These are phyloP conservation scores for Penicillium nucicola DNA, from an alignment of 495 filamentous ascomycete species.

Conservation along the genomic window DNA sequence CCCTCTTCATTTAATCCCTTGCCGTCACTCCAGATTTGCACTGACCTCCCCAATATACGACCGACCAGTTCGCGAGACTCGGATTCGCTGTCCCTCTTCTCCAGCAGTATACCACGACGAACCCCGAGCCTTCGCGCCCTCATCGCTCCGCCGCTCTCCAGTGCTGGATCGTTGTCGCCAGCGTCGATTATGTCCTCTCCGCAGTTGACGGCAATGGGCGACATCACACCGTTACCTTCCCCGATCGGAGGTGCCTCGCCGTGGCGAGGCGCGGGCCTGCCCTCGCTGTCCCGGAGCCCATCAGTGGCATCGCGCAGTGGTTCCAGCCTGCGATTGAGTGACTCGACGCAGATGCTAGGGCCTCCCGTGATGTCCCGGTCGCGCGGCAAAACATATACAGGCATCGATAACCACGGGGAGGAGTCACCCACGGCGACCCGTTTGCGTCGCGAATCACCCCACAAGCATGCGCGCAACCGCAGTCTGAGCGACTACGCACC, in stretches of 20 bases:
- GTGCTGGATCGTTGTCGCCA: slow-evolving; percentile 56
- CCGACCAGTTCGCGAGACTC: slow-evolving; percentile 30
- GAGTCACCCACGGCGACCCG: slow-evolving; percentile 31
- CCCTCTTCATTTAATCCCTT: slow-evolving; percentile 18
- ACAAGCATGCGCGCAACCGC: slow-evolving; percentile 60
- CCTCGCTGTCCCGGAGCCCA: slow-evolving; percentile 41
- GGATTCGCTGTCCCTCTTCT: slow-evolving; percentile 36
- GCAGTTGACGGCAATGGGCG: slow-evolving; percentile 74
- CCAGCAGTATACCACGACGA: slow-evolving; percentile 42
- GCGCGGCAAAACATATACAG: slow-evolving; percentile 32
- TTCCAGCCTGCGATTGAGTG: slow-evolving; percentile 39
- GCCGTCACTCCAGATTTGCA: slow-evolving; percentile 42
- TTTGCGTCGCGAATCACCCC: slow-evolving; percentile 26
- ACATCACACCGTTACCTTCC: slow-evolving; percentile 91
- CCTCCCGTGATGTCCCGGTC: slow-evolving; percentile 26
- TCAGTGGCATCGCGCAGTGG: slow-evolving; percentile 36
- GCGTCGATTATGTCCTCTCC: slow-evolving; percentile 63
- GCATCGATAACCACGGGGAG: slow-evolving; percentile 37
- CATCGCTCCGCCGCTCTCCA: slow-evolving; percentile 36
- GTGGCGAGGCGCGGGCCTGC: slow-evolving; percentile 50
- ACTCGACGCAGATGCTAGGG: slow-evolving; percentile 38
- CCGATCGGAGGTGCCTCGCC: slow-evolving; percentile 76
- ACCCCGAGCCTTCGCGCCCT: slow-evolving; percentile 51
- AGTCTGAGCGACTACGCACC: slow-evolving; percentile 88
- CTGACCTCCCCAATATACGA: slow-evolving; percentile 29